These are phyloP conservation scores for Candida pseudofarinosa DNA, from an alignment of 805 yeast species.

Conservation along the genomic window DNA sequence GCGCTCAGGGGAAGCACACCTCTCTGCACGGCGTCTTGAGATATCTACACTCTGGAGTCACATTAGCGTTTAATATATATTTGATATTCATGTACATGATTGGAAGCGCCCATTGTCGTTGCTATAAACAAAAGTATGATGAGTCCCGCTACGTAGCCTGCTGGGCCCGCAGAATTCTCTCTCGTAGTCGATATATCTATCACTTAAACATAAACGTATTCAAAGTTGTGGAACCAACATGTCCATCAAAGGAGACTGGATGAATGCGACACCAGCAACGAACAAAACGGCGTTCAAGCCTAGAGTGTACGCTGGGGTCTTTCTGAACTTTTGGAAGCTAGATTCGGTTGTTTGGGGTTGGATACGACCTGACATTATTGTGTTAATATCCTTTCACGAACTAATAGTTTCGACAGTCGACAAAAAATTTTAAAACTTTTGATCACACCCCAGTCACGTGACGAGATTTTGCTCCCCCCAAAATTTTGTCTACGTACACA, in stretches of 20 bases:
- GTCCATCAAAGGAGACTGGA: slow-evolving; percentile 78
- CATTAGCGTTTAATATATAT: no score
- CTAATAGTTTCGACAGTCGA: background rate
- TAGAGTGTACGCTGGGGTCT: slow-evolving; percentile 63
- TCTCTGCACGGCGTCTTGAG: no score
- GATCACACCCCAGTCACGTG: background rate
- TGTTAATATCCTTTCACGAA: background rate
- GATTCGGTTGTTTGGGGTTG: slow-evolving; percentile 25
- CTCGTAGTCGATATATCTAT: background rate
- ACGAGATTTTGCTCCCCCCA: background rate
- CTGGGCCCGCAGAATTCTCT: background rate
- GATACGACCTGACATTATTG: slow-evolving; percentile 19
- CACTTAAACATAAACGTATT: slow-evolving; percentile 1
- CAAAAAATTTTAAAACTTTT: no score
- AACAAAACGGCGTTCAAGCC: slow-evolving; percentile 61
- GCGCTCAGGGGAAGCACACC: no score
- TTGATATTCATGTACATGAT: background rate
- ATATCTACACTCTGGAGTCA: no score
- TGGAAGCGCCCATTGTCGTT: background rate
- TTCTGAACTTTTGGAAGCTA: slow-evolving; percentile 48
- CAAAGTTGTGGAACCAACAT: slow-evolving; percentile 72
- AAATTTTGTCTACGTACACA: background rate
- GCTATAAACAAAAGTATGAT: background rate
- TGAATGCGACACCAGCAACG: slow-evolving; percentile 67
- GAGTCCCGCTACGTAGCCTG: background rate